Base-by-base conservation (phyloP, 2,329 filamentous ascomycete genomes). In the Diaporthe vaccinii region DNA sequence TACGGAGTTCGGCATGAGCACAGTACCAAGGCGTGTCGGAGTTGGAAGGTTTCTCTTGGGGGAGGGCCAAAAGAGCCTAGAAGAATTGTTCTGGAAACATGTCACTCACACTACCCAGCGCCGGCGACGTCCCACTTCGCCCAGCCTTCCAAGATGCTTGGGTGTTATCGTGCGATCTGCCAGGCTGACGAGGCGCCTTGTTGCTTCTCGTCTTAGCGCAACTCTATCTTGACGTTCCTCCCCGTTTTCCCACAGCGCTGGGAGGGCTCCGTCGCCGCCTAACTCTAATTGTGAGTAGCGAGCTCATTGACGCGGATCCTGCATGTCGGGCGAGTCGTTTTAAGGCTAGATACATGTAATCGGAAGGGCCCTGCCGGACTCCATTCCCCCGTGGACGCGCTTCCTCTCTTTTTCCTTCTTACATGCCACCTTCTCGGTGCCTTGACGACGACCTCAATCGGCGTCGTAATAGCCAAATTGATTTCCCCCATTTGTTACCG, bases 111-210 rank as follows among this genome's bases (percentile, higher is more conserved):
- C 61, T 59, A n/a, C 25, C 44, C 57, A 72, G 31, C 44, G n/a
- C 39, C 28, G 69, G n/a, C 28, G 6, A 53, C 8, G 41, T 72
- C 55, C 41, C 57, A 62, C 34, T 65, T 44, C n/a, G 49, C 31
- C 44, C 57, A 68, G 65, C 46, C 57, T 41, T 36, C 65, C 46
- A 68, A 68, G 70, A 62, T 72, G 31, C 70, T 62, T 53, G 70
- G 39, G 53, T n/a, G 61, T 28, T 58, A 70, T 68, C 59, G 44
- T 39, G 36, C n/a, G 59, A 51, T 69, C 46, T 49, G 25, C 65
- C 36, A 65, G 62, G 72, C 75, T 76, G 75, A 76, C 75, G 72
- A 74, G 57, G 75, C 67, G 46, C 46, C 65, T 68, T 68, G 46
- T 53, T 36, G 65, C 41, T 71, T 69, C 31, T 34, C 34, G 57